These are phyloP conservation scores for Coniochaeta sp. DNA, from an alignment of 2,329 filamentous ascomycete genomes.

Conservation along the genomic window DNA sequence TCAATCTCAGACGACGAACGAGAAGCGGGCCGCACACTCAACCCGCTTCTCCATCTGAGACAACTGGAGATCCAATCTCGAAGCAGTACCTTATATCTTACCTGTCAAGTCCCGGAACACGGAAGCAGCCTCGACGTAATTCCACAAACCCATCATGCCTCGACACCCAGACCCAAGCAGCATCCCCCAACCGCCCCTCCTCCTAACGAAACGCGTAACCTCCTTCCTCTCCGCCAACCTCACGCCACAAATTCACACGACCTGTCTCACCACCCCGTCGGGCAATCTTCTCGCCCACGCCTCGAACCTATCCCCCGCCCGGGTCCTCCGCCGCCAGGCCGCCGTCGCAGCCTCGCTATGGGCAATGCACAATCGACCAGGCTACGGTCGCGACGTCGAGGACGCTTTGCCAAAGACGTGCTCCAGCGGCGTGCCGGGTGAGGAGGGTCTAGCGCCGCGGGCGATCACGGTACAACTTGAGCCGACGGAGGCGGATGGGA, in stretches of 20 bases:
- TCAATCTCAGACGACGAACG: too few relatives aligned
- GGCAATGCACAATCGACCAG: slow-evolving; percentile 44
- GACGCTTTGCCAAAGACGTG: slow-evolving; percentile 9
- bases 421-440: slow-evolving; percentile 5
- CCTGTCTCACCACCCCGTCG: slow-evolving; percentile 51
- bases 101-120: too few relatives aligned
- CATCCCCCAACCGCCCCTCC: slow-evolving; percentile 43
- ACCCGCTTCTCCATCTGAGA: too few relatives aligned
- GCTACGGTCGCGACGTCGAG: slow-evolving; percentile 21
- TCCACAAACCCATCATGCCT: background rate
- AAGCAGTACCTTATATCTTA: too few relatives aligned
- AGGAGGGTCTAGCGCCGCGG: slow-evolving; percentile 6
- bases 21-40: too few relatives aligned
- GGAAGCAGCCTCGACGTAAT: too few relatives aligned
- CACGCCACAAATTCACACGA: slow-evolving; percentile 48
- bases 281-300: slow-evolving; percentile 60
- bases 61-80: too few relatives aligned
- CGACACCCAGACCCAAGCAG: slow-evolving; percentile 10
- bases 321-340: slow-evolving; percentile 53
- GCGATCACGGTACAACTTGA: slow-evolving; percentile 50
- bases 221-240: slow-evolving; percentile 54
- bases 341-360: slow-evolving; percentile 58
- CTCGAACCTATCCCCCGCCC: slow-evolving; percentile 42
- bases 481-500: slow-evolving; percentile 15
- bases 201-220: slow-evolving; percentile 60